These are phyloP conservation scores for Dipteronia dyeriana DNA, from an alignment of 345 rosid genomes.

Conservation along the genomic window DNA sequence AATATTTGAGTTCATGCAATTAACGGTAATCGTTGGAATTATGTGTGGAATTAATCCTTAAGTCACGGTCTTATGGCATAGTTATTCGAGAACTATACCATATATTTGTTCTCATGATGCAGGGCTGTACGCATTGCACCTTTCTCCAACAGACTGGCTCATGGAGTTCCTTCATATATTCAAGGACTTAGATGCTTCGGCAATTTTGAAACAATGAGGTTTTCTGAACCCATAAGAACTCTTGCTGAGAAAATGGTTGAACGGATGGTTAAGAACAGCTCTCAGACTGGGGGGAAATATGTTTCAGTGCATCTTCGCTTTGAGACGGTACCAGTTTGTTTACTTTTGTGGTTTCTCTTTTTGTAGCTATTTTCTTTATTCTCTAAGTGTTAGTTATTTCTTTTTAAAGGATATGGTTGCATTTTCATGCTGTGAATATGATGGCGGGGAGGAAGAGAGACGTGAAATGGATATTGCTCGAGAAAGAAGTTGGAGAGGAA, in stretches of 20 bases:
- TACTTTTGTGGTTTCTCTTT: conserved; percentile 6
- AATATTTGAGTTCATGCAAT: neutral
- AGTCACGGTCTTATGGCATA: neutral
- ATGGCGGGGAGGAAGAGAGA: conserved; percentile 88
- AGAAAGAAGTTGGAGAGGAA: conserved; percentile 97
- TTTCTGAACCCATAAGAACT: conserved; percentile 74
- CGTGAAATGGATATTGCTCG: conserved; percentile 90
- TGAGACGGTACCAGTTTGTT: conserved; percentile 60
- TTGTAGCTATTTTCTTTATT: neutral
- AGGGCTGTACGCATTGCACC: conserved; percentile 99
- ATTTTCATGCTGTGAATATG: conserved; percentile 97
- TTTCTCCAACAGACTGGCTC: conserved; percentile 93
- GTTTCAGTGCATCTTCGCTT: conserved; percentile 98
- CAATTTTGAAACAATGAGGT: conserved; percentile 81
- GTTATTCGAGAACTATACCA: neutral
- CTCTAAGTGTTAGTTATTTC: conserved; percentile 22
- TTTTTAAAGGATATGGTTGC: conserved; percentile 89
- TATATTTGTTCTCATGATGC: conserved; percentile 28
- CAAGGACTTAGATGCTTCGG: conserved; percentile 90
- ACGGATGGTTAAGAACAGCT: conserved; percentile 73
- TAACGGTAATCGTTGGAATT: neutral
- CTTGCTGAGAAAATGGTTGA: conserved; percentile 96
- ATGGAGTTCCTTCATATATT: conserved; percentile 70
- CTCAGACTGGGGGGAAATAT: conserved; percentile 67
- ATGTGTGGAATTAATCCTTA: neutral